phyloP scores from a whole-genome alignment of 2,329 filamentous ascomycete species.

The Nannizziopsis arthrosporioides region DNA sequence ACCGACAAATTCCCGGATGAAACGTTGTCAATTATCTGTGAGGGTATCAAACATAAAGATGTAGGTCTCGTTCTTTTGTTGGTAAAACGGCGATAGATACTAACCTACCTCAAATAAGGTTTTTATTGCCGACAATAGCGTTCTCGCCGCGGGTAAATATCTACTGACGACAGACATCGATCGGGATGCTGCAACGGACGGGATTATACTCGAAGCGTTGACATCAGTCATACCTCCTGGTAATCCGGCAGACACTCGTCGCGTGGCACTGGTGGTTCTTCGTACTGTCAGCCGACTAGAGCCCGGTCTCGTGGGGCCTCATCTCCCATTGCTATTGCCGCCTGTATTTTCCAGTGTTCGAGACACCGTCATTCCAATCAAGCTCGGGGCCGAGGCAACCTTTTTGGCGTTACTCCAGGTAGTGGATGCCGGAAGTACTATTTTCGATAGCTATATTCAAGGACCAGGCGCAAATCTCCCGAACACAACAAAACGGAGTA shows the following conservation, averaged over 20 bases:
- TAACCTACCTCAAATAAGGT: conserved; percentile 42
- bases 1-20: conserved; percentile 60
- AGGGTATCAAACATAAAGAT: conserved; percentile 65
- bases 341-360: conserved; percentile 82
- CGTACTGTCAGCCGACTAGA: conserved; percentile 73
- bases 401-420: conserved; percentile 87
- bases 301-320: conserved; percentile 68
- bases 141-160: conserved; percentile 84
- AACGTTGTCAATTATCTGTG: conserved; percentile 61
- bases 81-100: conserved; percentile 2
- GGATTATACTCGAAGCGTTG: conserved; percentile 68
- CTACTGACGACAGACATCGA: conserved; percentile 53
- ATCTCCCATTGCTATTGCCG: conserved; percentile 66
- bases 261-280: conserved; percentile 73
- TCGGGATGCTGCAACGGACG: conserved; percentile 59
- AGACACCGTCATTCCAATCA: conserved; percentile 86
- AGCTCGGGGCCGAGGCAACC: conserved; percentile 85
- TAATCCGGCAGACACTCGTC: conserved; percentile 67
- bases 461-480: conserved; percentile 55
- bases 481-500: conserved; percentile 67
- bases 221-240: conserved; percentile 66
- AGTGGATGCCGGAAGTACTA: conserved; percentile 68
- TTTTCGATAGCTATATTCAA: conserved; percentile 85
- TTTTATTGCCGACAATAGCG: conserved; percentile 78
- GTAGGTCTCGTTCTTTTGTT: conserved; percentile 41